Base-by-base conservation (phyloP, 2,329 filamentous ascomycete genomes). In the Penicillium sp. region DNA sequence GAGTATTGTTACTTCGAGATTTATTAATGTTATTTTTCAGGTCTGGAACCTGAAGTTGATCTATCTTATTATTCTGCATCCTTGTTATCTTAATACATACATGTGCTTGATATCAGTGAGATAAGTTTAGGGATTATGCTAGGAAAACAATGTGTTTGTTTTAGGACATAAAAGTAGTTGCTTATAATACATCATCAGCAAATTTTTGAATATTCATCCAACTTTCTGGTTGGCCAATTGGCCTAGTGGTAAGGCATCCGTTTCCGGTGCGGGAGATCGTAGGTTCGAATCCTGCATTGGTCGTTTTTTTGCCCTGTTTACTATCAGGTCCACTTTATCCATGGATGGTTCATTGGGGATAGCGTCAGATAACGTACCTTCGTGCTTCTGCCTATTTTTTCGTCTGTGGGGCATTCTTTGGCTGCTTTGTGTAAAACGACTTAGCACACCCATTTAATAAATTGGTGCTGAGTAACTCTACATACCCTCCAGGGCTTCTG, bases 221-320 rank as follows among this genome's bases (percentile, higher is more conserved):
- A 16, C 9, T 24, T 36, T 36, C 34, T 49, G 32, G 46, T 53
- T 50, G 63, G 63, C 63, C 63, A 58, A 54, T 61, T 65, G 63
- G 63, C 63, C 63, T 65, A 65, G 60, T 65, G 61, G 63, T 64
- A 65, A 63, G 63, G 63, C 63, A 59, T 59, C 58, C 56, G 63
- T 65, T 65, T 65, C 63, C 63, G 63, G 59, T 65, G 61, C 63
- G 56, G 58, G 57, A 63, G 63, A 64, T 64, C 58, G 63, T 58
- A 65, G 63, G 62, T 65, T 65, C 63, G 61, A 65, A 57, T 63
- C 63, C 63, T 65, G 63, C 63, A 61, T 65, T 58, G 61, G 63
- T 65, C 62, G 62, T 41, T 50, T 45, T 50, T 61, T 46, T 49
- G 43, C 41, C 22, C n/a, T 52, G 27, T 40, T 39, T 32, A 18